phyloP scores from a whole-genome alignment of 139 green algal genomes.

The Coelastrella sp. region DNA sequence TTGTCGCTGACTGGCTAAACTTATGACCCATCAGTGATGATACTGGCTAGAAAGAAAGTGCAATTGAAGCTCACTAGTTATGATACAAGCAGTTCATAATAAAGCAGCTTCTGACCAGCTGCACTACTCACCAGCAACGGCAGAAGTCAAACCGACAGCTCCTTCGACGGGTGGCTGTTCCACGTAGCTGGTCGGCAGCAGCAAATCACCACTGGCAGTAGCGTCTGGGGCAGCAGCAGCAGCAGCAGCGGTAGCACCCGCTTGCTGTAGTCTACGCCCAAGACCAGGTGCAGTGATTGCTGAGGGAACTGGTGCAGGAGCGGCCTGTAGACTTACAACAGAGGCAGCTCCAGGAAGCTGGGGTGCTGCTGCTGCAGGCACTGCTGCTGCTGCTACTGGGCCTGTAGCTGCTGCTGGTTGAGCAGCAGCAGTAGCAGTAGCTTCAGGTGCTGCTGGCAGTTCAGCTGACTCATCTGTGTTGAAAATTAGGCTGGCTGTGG shows the following conservation, averaged over 20 bases:
- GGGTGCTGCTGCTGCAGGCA: neutral
- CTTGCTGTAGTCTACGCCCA: neutral
- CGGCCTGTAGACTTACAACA: neutral
- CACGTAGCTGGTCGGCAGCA: constrained; percentile 20
- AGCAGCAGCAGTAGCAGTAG: too few species aligned
- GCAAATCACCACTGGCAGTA: neutral
- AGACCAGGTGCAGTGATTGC: constrained; percentile 4
- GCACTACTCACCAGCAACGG: neutral
- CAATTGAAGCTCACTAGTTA: too few species aligned
- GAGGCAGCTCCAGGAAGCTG: neutral
- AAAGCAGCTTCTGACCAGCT: neutral
- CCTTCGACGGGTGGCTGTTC: neutral
- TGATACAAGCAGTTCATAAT: too few species aligned
- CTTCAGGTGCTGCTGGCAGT: constrained; percentile 4
- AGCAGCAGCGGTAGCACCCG: neutral
- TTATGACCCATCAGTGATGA: too few species aligned
- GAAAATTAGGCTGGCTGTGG: constrained; percentile 28
- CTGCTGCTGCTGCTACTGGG: neutral
- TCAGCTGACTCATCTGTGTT: neutral
- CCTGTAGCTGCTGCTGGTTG: neutral
- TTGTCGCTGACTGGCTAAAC: too few species aligned
- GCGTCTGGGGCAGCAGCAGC: neutral
- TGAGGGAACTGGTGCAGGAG: neutral
- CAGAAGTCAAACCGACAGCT: neutral
- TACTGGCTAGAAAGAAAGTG: too few species aligned